Base-by-base conservation (phyloP, 768 basidiomycete genomes). In the Boletus edulis region DNA sequence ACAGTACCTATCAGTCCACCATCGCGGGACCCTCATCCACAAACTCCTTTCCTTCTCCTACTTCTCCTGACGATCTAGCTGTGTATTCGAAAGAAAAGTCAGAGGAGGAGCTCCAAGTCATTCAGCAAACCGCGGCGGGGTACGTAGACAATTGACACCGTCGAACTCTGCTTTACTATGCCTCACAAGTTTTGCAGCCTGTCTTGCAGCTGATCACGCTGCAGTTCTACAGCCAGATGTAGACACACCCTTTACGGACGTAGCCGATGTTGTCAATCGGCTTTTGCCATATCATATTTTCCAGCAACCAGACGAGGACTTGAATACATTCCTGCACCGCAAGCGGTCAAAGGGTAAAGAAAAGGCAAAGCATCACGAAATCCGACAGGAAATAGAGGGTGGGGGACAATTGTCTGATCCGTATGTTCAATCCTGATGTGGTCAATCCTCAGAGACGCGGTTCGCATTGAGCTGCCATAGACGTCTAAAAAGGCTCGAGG, bases 251-350 rank as follows among this genome's bases (percentile, higher is more conserved):
- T 93, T 93, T 61, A 57, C 62, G 14, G 83, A 89, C 62, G 69
- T 75, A 10, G 64, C 71, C 6, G 91, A 93, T 64, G 85, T 77
- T 3, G 76, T 91, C 22, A 78, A 81, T n/a, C 80, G 89, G 47
- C 75, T 93, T 20, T 74, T 92, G 20, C 89, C 91, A 0, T 92
- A 89, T 62, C 91, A 93, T 63, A 71, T 92, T 47, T 90, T 86
- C 59, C 87, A 87, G 58, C 86, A 89, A 55, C 89, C 89, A 0
- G 72, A 71, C 53, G 84, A 86, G 43, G 91, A 93, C 59, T 60
- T 89, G 59, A 68, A 72, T 34, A 32, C 62, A 29, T 65, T 75
- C 32, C 7, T 60, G 44, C 39, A 53, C 20, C 49, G 47, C 5
- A 64, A 29, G 24, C 57, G 50, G n/a, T 59, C 67, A 46, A 89